These are phyloP conservation scores for Eucalyptus brandiana DNA, from an alignment of 345 rosid species.

Conservation along the genomic window DNA sequence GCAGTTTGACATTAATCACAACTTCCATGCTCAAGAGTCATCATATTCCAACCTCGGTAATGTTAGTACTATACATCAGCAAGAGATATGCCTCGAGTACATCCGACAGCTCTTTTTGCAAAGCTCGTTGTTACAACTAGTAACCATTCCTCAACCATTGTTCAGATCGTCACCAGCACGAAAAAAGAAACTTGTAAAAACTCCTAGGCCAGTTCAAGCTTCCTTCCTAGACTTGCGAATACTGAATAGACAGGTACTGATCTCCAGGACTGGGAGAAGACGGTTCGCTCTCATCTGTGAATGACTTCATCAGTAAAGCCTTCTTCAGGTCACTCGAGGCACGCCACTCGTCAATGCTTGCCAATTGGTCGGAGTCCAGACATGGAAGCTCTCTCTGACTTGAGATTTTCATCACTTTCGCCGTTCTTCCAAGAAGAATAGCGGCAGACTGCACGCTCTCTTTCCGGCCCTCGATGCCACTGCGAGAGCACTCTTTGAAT, in stretches of 20 bases:
- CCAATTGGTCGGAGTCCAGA: slow-evolving; percentile 28
- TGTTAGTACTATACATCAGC: neutral
- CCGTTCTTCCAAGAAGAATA: slow-evolving; percentile 50
- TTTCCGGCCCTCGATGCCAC: slow-evolving; percentile 48
- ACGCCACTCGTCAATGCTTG: slow-evolving; percentile 52
- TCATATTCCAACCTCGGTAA: neutral
- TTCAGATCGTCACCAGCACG: no score
- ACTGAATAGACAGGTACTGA: neutral
- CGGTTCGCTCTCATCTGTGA: neutral
- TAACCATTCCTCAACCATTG: neutral
- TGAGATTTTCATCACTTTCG: slow-evolving; percentile 36
- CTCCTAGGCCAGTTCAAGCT: neutral
- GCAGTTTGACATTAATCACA: neutral
- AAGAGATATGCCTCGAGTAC: neutral
- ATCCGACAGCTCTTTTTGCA: neutral
- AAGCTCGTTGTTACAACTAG: neutral
- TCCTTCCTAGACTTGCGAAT: neutral
- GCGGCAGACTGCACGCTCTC: slow-evolving; percentile 41
- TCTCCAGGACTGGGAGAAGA: neutral
- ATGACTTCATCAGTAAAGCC: neutral
- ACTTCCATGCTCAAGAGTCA: neutral
- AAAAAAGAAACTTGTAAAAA: no score
- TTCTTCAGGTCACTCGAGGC: slow-evolving; percentile 4
- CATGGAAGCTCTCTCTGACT: slow-evolving; percentile 20
- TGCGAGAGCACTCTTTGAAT: slow-evolving; percentile 35